Evolutionary conservation across 257 asterid genomes (phyloP).

Genomic region (Solanum bulbocastanum): DNA sequence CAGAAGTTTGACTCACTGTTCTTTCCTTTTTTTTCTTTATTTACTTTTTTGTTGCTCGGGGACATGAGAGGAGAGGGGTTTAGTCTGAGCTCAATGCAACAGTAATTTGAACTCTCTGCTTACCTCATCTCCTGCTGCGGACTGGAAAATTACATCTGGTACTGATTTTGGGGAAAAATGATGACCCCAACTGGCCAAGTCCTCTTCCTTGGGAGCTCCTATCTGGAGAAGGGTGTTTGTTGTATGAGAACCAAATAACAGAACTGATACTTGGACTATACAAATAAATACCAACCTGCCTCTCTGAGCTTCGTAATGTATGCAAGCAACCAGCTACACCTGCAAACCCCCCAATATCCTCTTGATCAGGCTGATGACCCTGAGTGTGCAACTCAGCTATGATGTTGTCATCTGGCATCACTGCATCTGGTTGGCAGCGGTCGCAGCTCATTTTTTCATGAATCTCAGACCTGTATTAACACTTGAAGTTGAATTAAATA

Average conservation of each 20-base stretch:
- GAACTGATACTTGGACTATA: background rate
- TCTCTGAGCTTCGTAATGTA: slow-evolving; percentile 63
- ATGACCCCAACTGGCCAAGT: slow-evolving; percentile 90
- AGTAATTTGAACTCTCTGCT: slow-evolving; percentile 5
- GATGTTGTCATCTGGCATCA: slow-evolving; percentile 11
- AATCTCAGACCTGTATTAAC: slow-evolving; percentile 65
- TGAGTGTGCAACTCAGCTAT: slow-evolving; percentile 18
- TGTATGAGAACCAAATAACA: background rate
- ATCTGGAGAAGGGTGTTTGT: slow-evolving; percentile 25
- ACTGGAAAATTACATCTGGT: slow-evolving; percentile 79
- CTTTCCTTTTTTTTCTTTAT: background rate
- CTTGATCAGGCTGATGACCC: slow-evolving; percentile 36
- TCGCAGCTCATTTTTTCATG: slow-evolving; percentile 83
- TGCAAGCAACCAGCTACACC: slow-evolving; percentile 57
- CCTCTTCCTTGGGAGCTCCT: slow-evolving; percentile 94
- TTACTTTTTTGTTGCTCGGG: background rate
- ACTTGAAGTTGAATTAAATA: slow-evolving; percentile 2
- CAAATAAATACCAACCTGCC: slow-evolving; percentile 44
- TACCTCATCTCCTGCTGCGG: slow-evolving; percentile 95
- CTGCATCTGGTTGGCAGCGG: slow-evolving; percentile 50
- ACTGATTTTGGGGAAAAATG: slow-evolving; percentile 72
- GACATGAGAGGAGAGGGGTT: background rate
- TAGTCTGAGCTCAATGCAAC: background rate
- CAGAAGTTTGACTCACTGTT: background rate
- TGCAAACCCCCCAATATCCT: slow-evolving; percentile 94